Percentiles rank a stretch among this genome's conserved stretches.
Evolutionary conservation across 495 filamentous ascomycete species (phyloP).

Genomic region (Penicillium manginii): DNA sequence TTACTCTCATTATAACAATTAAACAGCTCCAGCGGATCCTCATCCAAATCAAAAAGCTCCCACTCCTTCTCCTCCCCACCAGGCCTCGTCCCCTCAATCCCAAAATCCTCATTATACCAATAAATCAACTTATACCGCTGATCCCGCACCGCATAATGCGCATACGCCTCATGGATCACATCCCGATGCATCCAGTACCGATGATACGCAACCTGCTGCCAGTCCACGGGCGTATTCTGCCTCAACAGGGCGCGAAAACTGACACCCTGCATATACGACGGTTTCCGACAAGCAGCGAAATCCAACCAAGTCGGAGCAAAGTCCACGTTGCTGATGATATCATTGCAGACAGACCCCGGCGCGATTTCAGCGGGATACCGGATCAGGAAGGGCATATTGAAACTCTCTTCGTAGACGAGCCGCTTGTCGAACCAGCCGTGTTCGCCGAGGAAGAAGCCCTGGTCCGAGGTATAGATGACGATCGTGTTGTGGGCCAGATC

Average conservation of each 20-base stretch:
- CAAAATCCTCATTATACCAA: constrained; percentile 50
- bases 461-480: constrained; percentile 49
- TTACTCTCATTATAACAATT: constrained; percentile 39
- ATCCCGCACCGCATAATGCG: constrained; percentile 48
- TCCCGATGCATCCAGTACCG: constrained; percentile 54
- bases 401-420: constrained; percentile 52
- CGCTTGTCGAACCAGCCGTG: constrained; percentile 55
- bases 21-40: constrained; percentile 50
- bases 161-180: constrained; percentile 41
- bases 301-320: constrained; percentile 49
- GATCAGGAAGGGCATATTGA: constrained; percentile 52
- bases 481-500: constrained; percentile 42
- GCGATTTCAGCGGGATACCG: constrained; percentile 40
- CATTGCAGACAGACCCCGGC: constrained; percentile 35
- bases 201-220: constrained; percentile 51
- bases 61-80: constrained; percentile 43
- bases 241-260: constrained; percentile 34
- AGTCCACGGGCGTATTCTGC: constrained; percentile 34
- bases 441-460: constrained; percentile 54
- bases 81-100: constrained; percentile 36
- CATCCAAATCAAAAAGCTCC: constrained; percentile 49
- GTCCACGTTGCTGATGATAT: constrained; percentile 50
- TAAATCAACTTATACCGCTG: constrained; percentile 52
- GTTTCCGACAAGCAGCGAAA: constrained; percentile 33
- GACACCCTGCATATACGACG: constrained; percentile 49